phyloP scores from a whole-genome alignment of 2,329 filamentous ascomycete genomes.

The Claviceps cyperi region DNA sequence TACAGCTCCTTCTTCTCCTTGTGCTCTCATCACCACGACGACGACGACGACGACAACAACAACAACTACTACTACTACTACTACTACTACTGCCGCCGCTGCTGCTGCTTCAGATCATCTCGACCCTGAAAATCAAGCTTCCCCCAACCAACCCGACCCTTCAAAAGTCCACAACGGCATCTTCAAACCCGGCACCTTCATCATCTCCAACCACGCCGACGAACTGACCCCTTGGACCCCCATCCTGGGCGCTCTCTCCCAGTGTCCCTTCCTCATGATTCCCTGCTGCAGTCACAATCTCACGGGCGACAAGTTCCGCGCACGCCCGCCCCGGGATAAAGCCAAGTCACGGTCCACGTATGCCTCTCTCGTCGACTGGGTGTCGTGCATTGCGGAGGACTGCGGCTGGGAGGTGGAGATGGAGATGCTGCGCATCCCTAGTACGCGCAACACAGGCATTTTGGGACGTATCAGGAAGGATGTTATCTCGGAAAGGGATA shows the following conservation, averaged over 20 bases:
- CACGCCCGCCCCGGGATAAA: constrained; percentile 38
- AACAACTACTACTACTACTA: too few relatives aligned
- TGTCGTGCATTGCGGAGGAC: constrained; percentile 51
- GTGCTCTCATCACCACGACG: too few relatives aligned
- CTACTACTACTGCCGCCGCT: too few relatives aligned
- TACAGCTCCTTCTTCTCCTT: not conserved
- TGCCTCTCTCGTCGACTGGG: constrained; percentile 69
- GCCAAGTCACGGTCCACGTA: constrained; percentile 54
- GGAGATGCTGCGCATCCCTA: constrained; percentile 82
- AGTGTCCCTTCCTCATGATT: constrained; percentile 77
- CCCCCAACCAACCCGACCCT: not conserved
- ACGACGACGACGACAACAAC: too few relatives aligned
- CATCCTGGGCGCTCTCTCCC: constrained; percentile 61
- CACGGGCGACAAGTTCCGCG: constrained; percentile 59
- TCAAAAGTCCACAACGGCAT: constrained; percentile 38
- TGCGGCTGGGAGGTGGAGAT: constrained; percentile 66
- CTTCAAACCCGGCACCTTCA: constrained; percentile 67
- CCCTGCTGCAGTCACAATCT: constrained; percentile 91
- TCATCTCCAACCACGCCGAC: constrained; percentile 94
- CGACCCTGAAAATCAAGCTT: too few relatives aligned
- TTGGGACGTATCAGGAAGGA: constrained; percentile 35
- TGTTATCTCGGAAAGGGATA: constrained; percentile 12
- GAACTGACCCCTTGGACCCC: constrained; percentile 95
- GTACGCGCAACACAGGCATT: constrained; percentile 73
- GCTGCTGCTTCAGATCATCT: too few relatives aligned